Base-by-base conservation (phyloP, 805 yeast species). In the Saturnispora saitoi region DNA sequence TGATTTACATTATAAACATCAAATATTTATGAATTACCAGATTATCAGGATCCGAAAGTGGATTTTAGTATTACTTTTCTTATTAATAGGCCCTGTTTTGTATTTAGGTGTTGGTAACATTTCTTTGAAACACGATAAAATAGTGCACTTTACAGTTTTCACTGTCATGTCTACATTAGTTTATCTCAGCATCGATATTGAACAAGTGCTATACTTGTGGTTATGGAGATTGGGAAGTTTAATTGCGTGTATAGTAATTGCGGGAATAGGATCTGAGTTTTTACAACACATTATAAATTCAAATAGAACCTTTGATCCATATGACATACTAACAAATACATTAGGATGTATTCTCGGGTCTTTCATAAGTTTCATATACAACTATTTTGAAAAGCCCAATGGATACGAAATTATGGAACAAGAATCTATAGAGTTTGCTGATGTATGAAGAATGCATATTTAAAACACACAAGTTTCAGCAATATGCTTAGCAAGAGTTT, bases 31-130 rank as follows among this genome's bases (percentile, higher is more conserved):
- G 28, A 9, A 24, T 24, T 9, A 24, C 28, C 5, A 15, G n/a
- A 24, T 19, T 8, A 24, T 29, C 36, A 29, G 22, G 11, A 6
- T 46, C 17, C 36, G 44, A n/a, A 31, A 32, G 37, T 30, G 32
- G 17, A 30, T 32, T 32, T n/a, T 32, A 17, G 24, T 24, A 11
- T 1, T 37, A 9, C 38, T 39, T 17, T 10, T 32, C 12, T 8
- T 47, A 10, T 32, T 38, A 19, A 17, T 36, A 3, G 37, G 56
- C 2, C 45, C 61, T 4, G 59, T 70, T 0, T 49, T 57, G 1
- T 76, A 76, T 51, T 62, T 77, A 6, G 83, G 83, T 19, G 73
- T 77, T 56, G 75, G 80, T 7, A 68, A 68, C 62, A 57, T 77
- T 2, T 68, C 69, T 0, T 55, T 77, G 19, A 60, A 61, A 8